Evolutionary conservation across 768 basidiomycete species (phyloP).

Genomic region (Crassisporium funariophilum): DNA sequence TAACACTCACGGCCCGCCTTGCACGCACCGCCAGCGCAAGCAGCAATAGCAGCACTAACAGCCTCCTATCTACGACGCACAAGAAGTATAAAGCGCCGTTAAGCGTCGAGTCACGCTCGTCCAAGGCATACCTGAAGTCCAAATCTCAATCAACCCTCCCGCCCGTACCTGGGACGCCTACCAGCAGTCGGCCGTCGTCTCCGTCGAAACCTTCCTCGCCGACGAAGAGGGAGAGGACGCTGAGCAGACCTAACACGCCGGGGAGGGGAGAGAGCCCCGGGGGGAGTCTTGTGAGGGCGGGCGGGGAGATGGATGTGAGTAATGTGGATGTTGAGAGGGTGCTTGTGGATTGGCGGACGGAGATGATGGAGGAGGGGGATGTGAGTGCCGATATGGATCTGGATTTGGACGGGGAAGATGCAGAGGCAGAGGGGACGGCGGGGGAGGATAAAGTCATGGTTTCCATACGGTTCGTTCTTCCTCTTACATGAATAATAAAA

Average conservation of each 20-base stretch:
- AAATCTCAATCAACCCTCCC: slow-evolving; percentile 41
- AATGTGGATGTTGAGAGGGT: slow-evolving; percentile 75
- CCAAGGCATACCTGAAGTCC: slow-evolving; percentile 18
- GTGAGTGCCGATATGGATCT: slow-evolving; percentile 70
- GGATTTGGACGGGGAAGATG: too few species aligned
- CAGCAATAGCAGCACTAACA: slow-evolving; percentile 10
- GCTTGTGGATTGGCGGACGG: slow-evolving; percentile 72
- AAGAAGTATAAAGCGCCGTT: slow-evolving; percentile 73
- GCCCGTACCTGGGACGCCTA: slow-evolving; percentile 54
- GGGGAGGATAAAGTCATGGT: slow-evolving; percentile 92
- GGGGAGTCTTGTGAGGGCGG: slow-evolving; percentile 42
- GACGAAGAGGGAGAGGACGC: slow-evolving; percentile 39
- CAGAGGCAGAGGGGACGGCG: too few species aligned
- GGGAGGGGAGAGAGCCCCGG: slow-evolving; percentile 50
- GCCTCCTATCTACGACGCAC: slow-evolving; percentile 30
- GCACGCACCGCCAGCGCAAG: slow-evolving; percentile 17
- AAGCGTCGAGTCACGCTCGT: slow-evolving; percentile 44
- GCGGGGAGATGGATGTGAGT: slow-evolving; percentile 77
- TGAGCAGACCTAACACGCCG: slow-evolving; percentile 55
- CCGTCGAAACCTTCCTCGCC: too few species aligned
- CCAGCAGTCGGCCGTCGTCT: too few species aligned
- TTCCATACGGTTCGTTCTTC: slow-evolving; percentile 63
- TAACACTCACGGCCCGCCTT: slow-evolving; percentile 18
- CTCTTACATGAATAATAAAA: not conserved
- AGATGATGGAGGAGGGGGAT: slow-evolving; percentile 71